Base-by-base conservation (phyloP, 2,329 filamentous ascomycete species). In the Diaporthe amygdali region DNA sequence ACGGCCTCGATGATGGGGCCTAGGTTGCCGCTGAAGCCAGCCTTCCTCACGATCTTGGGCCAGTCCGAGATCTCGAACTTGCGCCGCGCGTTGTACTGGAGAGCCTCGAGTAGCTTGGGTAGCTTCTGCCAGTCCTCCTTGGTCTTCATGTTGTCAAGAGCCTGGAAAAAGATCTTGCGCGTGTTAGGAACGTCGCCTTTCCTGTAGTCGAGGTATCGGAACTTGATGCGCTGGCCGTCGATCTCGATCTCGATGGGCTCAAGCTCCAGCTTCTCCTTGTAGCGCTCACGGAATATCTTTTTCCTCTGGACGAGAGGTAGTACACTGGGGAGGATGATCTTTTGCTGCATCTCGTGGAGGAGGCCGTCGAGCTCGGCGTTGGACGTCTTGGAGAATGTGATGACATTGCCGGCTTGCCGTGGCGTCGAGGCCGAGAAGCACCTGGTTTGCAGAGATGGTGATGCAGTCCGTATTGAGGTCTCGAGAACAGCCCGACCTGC, bases 271-370 rank as follows among this genome's bases (percentile, higher is more conserved):
- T 79, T 79, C 74, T 84, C 80, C 74, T 83, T 81, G 78, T 85
- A 82, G 73, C 83, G 84, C 17, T 77, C 74, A 71, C 83, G 81
- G 81, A 85, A 87, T 75, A 93, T 80, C 71, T 87, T 83, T 74
- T 86, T 83, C 75, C 84, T 86, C 80, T 92, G 87, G 64, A 81
- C 79, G 34, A 78, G 70, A 27, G 86, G 83, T 34, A 93, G 87
- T 77, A 90, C 88, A 39, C 85, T 81, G n/a, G 90, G 90, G 51
- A 93, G 81, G 78, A 93, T 87, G 78, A 91, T 85, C 75, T 87
- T 87, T 55, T 85, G 81, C 74, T 90, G 89, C 77, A 92, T 85
- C 27, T 76, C 79, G 49, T 80, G 78, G 72, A 93, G 86, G 39
- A 86, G 76, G 15, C 78, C 71, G 78, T 91, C 86, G 72, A 93